Percentiles rank a stretch among this genome's conserved stretches.
phyloP scores from a whole-genome alignment of 208 protist genomes.

The Angomonas ambiguus region DNA sequence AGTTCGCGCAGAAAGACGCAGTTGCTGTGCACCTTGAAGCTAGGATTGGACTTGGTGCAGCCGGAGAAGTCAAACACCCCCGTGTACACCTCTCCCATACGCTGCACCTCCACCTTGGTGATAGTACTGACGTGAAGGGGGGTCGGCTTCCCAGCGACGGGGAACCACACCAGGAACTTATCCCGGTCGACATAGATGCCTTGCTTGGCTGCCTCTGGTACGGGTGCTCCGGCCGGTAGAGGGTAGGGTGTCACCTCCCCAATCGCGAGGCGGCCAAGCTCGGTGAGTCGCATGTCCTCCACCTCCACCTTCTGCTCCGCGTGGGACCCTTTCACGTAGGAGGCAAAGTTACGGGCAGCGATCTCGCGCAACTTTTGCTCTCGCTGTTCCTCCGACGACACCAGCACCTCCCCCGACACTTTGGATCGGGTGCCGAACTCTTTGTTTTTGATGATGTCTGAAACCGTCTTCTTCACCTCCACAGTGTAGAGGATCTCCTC shows the following conservation, averaged over 20 bases:
- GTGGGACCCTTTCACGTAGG: conserved; percentile 23
- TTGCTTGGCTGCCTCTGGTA: conserved; percentile 21
- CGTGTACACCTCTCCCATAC: conserved; percentile 61
- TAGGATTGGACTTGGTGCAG: conserved; percentile 49
- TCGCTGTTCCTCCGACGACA: conserved; percentile 40
- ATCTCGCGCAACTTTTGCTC: conserved; percentile 65
- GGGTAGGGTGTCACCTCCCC: conserved; percentile 59
- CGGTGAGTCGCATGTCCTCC: conserved; percentile 59
- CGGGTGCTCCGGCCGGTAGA: conserved; percentile 24
- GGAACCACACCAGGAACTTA: conserved; percentile 90
- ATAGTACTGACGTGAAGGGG: conserved; percentile 96
- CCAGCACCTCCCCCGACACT: neutral
- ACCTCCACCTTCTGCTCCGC: conserved; percentile 25
- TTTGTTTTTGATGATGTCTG: conserved; percentile 13
- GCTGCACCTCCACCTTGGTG: conserved; percentile 88
- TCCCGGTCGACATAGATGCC: conserved; percentile 85
- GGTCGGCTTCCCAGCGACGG: conserved; percentile 86
- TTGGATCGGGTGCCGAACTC: conserved; percentile 10
- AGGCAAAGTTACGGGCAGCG: neutral
- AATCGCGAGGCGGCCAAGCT: conserved; percentile 63
- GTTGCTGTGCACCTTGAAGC: conserved; percentile 76
- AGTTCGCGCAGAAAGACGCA: conserved; percentile 90
- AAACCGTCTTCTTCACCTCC: conserved; percentile 22
- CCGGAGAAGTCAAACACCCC: neutral
- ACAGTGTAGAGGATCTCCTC: conserved; percentile 77